Evolutionary conservation across 495 filamentous ascomycete genomes (phyloP).

Genomic region (Massariosphaeria phaeospora): DNA sequence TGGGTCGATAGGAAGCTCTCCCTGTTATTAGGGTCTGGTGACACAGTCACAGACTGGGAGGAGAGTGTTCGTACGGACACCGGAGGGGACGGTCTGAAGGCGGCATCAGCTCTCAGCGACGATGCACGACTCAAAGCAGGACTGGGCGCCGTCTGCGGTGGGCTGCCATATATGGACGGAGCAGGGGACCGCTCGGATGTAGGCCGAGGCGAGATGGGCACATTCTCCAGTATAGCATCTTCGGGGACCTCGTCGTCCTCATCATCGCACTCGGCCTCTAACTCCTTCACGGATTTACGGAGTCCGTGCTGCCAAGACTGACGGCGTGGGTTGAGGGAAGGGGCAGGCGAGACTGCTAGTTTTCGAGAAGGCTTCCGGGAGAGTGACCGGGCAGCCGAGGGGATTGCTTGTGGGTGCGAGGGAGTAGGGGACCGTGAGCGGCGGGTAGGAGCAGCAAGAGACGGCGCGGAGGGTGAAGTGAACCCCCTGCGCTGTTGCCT

Average conservation of each 20-base stretch:
- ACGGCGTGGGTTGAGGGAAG: slow-evolving; percentile 38
- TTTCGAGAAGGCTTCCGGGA: slow-evolving; percentile 26
- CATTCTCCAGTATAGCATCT: slow-evolving; percentile 85
- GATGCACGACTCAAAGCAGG: slow-evolving; percentile 38
- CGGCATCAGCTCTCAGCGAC: slow-evolving; percentile 1
- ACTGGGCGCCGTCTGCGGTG: slow-evolving; percentile 37
- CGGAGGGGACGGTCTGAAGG: neutral
- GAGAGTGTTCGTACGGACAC: neutral
- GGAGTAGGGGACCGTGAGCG: slow-evolving; percentile 43
- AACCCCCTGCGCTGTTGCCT: slow-evolving; percentile 39
- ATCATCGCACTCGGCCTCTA: slow-evolving; percentile 84
- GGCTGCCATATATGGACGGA: slow-evolving; percentile 36
- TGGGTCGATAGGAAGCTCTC: slow-evolving; percentile 28
- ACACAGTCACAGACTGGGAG: slow-evolving; percentile 1
- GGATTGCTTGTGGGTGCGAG: slow-evolving; percentile 17
- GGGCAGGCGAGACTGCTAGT: slow-evolving; percentile 42
- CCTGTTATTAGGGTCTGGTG: slow-evolving; percentile 3
- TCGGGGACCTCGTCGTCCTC: slow-evolving; percentile 81
- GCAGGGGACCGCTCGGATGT: slow-evolving; percentile 56
- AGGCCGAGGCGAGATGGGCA: slow-evolving; percentile 87
- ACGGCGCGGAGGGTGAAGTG: slow-evolving; percentile 44
- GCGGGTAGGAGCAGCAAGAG: slow-evolving; percentile 39
- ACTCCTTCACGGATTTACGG: slow-evolving; percentile 69
- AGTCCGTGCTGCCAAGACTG: slow-evolving; percentile 66
- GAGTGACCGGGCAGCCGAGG: slow-evolving; percentile 22